Percentiles rank a stretch among this genome's conserved stretches.
Conservation (phyloP, 768 basidiomycete genomes). For the Tylopilus intermedius region DNA sequence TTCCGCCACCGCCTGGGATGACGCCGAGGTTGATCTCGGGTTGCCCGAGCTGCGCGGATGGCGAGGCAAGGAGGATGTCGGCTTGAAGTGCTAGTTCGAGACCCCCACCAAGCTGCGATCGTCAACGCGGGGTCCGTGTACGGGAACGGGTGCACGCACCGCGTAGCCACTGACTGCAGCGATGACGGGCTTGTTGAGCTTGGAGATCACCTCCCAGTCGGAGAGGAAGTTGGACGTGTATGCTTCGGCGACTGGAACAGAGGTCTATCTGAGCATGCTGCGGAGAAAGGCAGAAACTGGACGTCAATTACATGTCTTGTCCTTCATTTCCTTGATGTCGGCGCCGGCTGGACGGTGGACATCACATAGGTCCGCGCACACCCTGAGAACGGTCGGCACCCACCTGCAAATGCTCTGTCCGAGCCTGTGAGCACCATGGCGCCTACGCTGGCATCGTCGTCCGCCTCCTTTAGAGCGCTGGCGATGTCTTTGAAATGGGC, state of each 20-base stretch:
- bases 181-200: constrained; percentile 86
- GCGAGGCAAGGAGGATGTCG: constrained; percentile 90
- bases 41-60: constrained; percentile 89
- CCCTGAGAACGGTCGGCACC: constrained; percentile 19
- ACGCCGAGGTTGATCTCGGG: constrained; percentile 95
- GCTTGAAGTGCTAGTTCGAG: constrained; percentile 96
- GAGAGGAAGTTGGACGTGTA: constrained; percentile 83
- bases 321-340: constrained; percentile 99
- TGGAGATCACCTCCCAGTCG: constrained; percentile 72
- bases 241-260: constrained; percentile 65
- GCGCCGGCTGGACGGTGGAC: constrained; percentile 65
- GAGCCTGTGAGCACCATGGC: constrained; percentile 92
- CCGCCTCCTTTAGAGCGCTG: constrained; percentile 63
- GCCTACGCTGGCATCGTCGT: constrained; percentile 65
- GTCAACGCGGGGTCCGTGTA: background rate
- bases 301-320: constrained; percentile 72
- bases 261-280: background rate
- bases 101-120: constrained; percentile 85
- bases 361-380: background rate
- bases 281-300: background rate
- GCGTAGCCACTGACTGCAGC: constrained; percentile 96
- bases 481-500: constrained; percentile 82
- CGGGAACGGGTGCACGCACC: constrained; percentile 39
- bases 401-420: constrained; percentile 90
- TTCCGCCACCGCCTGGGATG: constrained; percentile 92